These are phyloP conservation scores for Suillus tomentosus DNA, from an alignment of 768 basidiomycete genomes.

Conservation along the genomic window DNA sequence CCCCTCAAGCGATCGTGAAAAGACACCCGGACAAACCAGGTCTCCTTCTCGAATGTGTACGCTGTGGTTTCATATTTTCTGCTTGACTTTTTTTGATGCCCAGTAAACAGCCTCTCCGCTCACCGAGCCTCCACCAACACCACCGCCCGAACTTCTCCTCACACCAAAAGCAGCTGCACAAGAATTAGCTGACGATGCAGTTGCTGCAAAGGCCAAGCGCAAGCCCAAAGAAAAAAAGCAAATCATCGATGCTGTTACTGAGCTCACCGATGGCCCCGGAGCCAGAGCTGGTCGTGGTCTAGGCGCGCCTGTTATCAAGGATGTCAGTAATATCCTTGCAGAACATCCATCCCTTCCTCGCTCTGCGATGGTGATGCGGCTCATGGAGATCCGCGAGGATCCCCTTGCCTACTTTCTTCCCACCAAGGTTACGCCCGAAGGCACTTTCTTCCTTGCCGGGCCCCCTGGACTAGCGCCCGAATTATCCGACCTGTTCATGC, in stretches of 20 bases:
- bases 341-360: slow-evolving; percentile 86
- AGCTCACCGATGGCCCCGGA: slow-evolving; percentile 69
- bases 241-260: slow-evolving; percentile 88
- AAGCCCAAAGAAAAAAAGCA: slow-evolving; percentile 78
- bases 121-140: slow-evolving; percentile 74
- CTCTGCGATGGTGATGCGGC: slow-evolving; percentile 81
- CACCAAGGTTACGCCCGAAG: slow-evolving; percentile 69
- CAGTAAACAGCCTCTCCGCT: slow-evolving; percentile 66
- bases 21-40: slow-evolving; percentile 60
- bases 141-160: slow-evolving; percentile 60
- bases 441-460: slow-evolving; percentile 78
- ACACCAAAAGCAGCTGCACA: slow-evolving; percentile 50
- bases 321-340: slow-evolving; percentile 71
- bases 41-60: slow-evolving; percentile 70
- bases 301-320: slow-evolving; percentile 52
- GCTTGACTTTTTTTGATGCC: slow-evolving; percentile 10
- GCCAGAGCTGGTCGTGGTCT: slow-evolving; percentile 57
- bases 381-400: slow-evolving; percentile 83
- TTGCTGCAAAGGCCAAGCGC: slow-evolving; percentile 44
- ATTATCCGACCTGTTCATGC: slow-evolving; percentile 81
- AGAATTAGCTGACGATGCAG: slow-evolving; percentile 40
- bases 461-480: slow-evolving; percentile 85
- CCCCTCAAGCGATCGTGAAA: slow-evolving; percentile 45
- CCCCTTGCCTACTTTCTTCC: slow-evolving; percentile 87
- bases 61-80: slow-evolving; percentile 24